Evolutionary conservation across 2,329 filamentous ascomycete genomes (phyloP).

Genomic region (Scedosporium minutisporum): DNA sequence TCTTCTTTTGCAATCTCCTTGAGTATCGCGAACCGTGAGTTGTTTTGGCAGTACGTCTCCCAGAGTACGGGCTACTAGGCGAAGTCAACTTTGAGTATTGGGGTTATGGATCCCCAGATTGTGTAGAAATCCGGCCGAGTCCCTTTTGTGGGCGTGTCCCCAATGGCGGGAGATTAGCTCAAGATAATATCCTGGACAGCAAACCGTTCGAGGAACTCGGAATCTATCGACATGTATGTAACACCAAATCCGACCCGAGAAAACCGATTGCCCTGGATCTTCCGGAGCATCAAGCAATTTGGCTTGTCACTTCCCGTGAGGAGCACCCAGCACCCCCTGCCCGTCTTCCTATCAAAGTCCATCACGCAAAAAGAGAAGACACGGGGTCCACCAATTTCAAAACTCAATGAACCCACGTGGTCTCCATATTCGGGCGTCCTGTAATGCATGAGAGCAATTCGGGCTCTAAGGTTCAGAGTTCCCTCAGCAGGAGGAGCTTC

Average conservation of each 20-base stretch:
- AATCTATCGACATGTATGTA: background rate
- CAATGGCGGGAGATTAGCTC: too few relatives aligned
- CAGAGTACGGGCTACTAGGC: too few relatives aligned
- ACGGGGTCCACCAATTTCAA: background rate
- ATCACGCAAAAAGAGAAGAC: background rate
- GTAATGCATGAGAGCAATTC: background rate
- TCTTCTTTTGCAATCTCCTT: too few relatives aligned
- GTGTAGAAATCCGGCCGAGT: too few relatives aligned
- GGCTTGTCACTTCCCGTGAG: background rate
- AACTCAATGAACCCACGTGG: background rate
- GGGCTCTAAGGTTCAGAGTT: background rate
- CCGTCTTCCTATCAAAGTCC: background rate
- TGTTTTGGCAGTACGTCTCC: too few relatives aligned
- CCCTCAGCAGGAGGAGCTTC: background rate
- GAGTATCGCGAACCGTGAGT: too few relatives aligned
- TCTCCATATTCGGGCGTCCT: background rate
- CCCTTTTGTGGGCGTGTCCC: too few relatives aligned
- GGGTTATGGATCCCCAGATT: too few relatives aligned
- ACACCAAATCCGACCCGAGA: background rate
- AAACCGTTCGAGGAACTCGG: too few relatives aligned
- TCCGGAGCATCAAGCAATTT: background rate
- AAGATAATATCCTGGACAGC: too few relatives aligned
- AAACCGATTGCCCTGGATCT: slow-evolving; percentile 7
- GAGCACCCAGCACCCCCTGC: background rate
- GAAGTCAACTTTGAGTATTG: too few relatives aligned